Percentiles rank a stretch among this genome's conserved stretches.
Conservation (phyloP, 768 basidiomycete genomes). For the Tricholoma bakamatsutake region DNA sequence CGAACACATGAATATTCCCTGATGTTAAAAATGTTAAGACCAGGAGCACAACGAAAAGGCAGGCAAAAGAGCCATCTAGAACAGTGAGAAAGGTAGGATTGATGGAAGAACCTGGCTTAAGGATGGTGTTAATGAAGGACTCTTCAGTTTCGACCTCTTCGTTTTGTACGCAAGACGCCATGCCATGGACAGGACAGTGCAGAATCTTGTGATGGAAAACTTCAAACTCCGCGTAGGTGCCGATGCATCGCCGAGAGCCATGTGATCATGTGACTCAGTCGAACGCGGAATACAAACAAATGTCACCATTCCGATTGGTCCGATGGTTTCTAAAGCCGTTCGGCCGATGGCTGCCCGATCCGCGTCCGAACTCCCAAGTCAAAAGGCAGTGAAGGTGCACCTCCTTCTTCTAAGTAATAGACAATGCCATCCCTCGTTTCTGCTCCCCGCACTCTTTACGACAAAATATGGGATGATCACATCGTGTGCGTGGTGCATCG, state of each 20-base stretch:
- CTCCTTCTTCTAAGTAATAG: slow-evolving; percentile 7
- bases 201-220: no score
- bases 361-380: no score
- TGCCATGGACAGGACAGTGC: no score
- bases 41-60: slow-evolving; percentile 55
- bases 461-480: slow-evolving; percentile 98
- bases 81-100: slow-evolving; percentile 60
- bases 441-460: slow-evolving; percentile 85
- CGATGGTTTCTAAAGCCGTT: no score
- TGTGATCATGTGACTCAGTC: no score
- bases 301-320: no score
- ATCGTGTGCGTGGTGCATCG: slow-evolving; percentile 57
- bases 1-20: slow-evolving; percentile 63
- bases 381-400: neutral
- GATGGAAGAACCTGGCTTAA: slow-evolving; percentile 74
- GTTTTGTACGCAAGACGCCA: neutral
- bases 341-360: no score
- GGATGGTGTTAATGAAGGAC: slow-evolving; percentile 50
- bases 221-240: no score
- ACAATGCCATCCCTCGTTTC: slow-evolving; percentile 36
- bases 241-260: no score
- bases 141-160: neutral
- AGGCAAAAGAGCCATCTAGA: slow-evolving; percentile 55
- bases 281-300: no score
- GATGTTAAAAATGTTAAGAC: slow-evolving; percentile 53